Base-by-base conservation (phyloP, 2,329 filamentous ascomycete genomes). In the Lachnellula arida region DNA sequence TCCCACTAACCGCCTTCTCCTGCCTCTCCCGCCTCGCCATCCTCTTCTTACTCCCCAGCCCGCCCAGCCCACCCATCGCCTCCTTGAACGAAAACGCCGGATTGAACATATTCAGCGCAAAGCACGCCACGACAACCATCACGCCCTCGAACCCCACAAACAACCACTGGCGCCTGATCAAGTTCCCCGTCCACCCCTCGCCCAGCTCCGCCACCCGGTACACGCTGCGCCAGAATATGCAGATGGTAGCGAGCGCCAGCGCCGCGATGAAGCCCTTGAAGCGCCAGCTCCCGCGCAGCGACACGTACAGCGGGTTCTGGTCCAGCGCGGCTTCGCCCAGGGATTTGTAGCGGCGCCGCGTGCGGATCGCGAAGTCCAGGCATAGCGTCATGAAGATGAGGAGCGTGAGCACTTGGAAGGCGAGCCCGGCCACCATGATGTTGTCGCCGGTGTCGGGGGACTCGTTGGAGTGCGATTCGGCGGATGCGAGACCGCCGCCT, bases 371-470 rank as follows among this genome's bases (percentile, higher is more conserved):
- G 46, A 63, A 63, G 35, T 64, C 62, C 49, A 52, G 15, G 14
- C 60, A 63, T 25, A 63, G 54, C 5, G 51, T 11, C 51, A 62
- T 62, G 50, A 63, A 76, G 8, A 74, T 64, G 5, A 73, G 63
- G 66, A 77, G 73, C 0, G 79, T 78, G 11, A 74, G 72, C 28
- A 85, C 81, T 67, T 85, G 82, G 60, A 79, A 78, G 3, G 76
- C 73, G 48, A 85, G 77, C 62, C 82, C 82, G 0, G 80, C 76
- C 47, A 84, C 78, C 72, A 84, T 84, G 55, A 85, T 74, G 60
- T 81, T 70, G 53, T 80, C 76, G 2, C 81, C 81, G 0, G 73
- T 65, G 22, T 78, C 47, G 17, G 72, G 61, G 12, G 46, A 44
- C 9, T 49, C 40, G 37, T 54, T 32, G 5, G 25, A 15, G 39